phyloP scores from a whole-genome alignment of 1,139 yeast genomes.

The Nakaseomyces nivariensis region DNA sequence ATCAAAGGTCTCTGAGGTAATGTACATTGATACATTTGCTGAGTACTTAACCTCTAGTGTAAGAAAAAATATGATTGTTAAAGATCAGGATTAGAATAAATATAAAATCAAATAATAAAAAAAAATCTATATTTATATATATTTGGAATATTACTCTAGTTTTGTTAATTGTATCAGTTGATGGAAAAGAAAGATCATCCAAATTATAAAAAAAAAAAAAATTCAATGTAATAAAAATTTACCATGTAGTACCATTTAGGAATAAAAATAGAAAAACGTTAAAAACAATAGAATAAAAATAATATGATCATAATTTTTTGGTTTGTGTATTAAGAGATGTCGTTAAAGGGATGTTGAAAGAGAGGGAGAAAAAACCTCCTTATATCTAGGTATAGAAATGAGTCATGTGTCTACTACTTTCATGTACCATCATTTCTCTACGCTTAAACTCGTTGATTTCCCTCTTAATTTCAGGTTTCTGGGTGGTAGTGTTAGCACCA shows the following conservation, averaged over 20 bases:
- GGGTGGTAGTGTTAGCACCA: constrained; percentile 2
- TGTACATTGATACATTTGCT: constrained; percentile 21
- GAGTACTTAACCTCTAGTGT: constrained; percentile 9
- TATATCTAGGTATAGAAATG: constrained; percentile 15
- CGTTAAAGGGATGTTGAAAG: background rate
- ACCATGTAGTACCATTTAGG: background rate
- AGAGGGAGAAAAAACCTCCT: background rate
- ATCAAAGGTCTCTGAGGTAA: constrained; percentile 15
- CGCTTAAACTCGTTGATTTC: constrained; percentile 26
- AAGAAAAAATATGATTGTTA: background rate
- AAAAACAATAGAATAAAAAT: too few relatives aligned
- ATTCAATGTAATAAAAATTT: background rate
- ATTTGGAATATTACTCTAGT: background rate
- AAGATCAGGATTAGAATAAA: background rate
- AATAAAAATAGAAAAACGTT: background rate
- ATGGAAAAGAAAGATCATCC: background rate
- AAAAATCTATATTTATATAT: too few relatives aligned
- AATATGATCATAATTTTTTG: too few relatives aligned
- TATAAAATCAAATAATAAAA: background rate
- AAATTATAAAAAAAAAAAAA: background rate
- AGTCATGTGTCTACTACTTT: constrained; percentile 21
- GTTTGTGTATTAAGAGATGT: background rate
- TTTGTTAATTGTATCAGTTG: too few relatives aligned
- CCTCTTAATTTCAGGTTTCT: constrained; percentile 13
- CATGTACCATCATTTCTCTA: constrained; percentile 26